Evolutionary conservation across 768 basidiomycete species (phyloP), one percentile per base, ranked within the genome.

Genomic region (Cystofilobasidium ferigula): DNA sequence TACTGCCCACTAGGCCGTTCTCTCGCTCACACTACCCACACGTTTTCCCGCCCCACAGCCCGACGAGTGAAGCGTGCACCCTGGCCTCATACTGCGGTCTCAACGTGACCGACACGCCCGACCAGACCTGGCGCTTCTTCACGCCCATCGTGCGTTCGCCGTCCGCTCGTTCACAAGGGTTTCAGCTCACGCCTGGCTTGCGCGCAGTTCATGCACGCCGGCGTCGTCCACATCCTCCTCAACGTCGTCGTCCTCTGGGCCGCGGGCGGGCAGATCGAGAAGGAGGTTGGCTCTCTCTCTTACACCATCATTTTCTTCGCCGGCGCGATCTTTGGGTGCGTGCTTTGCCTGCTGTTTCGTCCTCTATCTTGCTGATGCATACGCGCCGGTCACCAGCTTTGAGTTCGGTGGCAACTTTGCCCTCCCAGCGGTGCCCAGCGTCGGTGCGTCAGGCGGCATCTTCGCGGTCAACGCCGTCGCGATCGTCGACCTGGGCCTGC

Each of bases 401-500:
- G 82, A 91, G 30, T 80, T 98, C 32, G 93, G 94, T 28, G 91
- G 90, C 2, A 97, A 95, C 76, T 98, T 98, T 73, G 81, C 89
- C 14, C 78, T 94, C 16, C 86, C 92, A 4, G 93, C 91, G 10
- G 77, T 86, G 24, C 92, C 94, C 0, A 90, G 88, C 16, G 81
- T 91, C 14, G 94, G 94, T 51, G 95, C 94, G 2, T 88, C 86
- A 70, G 94, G 94, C 8, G 90, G 93, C 0, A 87, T 97, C 63
- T 92, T 94, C 64, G 90, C 65, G 1, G 58, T 67, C 60, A 67
- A 61, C 57, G 72, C 73, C 10, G 72, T 71, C 24, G 65, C 71
- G 9, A 40, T 89, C 86, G 85, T 94, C 10, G 94, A 94, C 73
- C 78, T 98, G 18, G 80, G 90, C 45, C 85, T 91, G 3, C 94